Conservation (phyloP, 495 filamentous ascomycete species). For the Venustampulla echinocandica region DNA sequence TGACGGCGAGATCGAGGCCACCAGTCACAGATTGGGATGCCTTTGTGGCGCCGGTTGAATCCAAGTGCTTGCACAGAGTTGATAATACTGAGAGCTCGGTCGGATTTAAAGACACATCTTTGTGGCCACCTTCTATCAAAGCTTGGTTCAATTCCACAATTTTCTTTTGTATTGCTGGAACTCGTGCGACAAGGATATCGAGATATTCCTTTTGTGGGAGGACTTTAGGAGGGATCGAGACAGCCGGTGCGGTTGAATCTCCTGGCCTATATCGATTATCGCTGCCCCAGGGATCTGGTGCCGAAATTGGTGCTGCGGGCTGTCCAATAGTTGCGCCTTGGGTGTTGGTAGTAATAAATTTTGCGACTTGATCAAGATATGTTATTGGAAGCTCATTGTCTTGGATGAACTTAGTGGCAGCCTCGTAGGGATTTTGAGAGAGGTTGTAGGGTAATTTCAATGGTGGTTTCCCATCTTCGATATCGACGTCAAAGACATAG, state of each 20-base stretch:
- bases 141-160: constrained; percentile 60
- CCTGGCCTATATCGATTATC: constrained; percentile 73
- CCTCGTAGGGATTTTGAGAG: constrained; percentile 86
- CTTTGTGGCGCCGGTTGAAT: constrained; percentile 32
- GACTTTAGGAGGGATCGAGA: constrained; percentile 44
- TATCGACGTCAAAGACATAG: constrained; percentile 96
- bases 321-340: constrained; percentile 73
- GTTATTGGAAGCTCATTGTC: constrained; percentile 85
- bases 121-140: constrained; percentile 57
- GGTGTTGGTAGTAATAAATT: constrained; percentile 87
- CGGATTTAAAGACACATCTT: constrained; percentile 65
- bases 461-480: constrained; percentile 89
- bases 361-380: constrained; percentile 88
- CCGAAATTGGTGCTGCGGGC: constrained; percentile 25
- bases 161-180: constrained; percentile 57
- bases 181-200: constrained; percentile 45
- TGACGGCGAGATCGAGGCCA: constrained; percentile 52
- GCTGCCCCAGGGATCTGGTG: constrained; percentile 64
- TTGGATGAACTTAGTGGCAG: constrained; percentile 82
- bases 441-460: constrained; percentile 91
- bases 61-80: constrained; percentile 47
- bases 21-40: constrained; percentile 23
- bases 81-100: constrained; percentile 53
- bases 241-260: constrained; percentile 36
- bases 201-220: constrained; percentile 82